phyloP scores from a whole-genome alignment of 1,139 yeast species.

The Spencermartinsiella ligniputridi region DNA sequence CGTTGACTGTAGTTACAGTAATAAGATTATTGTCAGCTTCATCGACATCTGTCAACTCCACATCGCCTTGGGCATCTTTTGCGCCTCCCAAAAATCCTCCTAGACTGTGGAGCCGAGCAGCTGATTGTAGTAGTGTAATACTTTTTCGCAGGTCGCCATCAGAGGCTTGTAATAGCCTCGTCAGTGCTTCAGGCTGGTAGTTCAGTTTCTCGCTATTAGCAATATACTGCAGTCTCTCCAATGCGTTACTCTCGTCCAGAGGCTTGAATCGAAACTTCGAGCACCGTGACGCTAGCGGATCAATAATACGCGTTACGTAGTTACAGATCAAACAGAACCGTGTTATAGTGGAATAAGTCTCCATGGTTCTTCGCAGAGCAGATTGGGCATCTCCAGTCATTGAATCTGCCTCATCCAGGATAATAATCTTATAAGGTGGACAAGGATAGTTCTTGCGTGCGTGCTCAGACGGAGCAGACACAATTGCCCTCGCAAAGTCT shows the following conservation, averaged over 20 bases:
- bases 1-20: slow-evolving; percentile 49
- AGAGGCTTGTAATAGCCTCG: slow-evolving; percentile 61
- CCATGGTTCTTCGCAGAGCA: slow-evolving; percentile 95
- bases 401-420: slow-evolving; percentile 80
- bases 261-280: slow-evolving; percentile 88
- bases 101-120: slow-evolving; percentile 53
- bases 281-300: slow-evolving; percentile 93
- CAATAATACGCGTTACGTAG: slow-evolving; percentile 92
- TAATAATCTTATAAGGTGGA: slow-evolving; percentile 29
- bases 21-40: slow-evolving; percentile 34
- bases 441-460: slow-evolving; percentile 78
- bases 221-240: slow-evolving; percentile 59
- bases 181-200: slow-evolving; percentile 49
- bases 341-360: slow-evolving; percentile 83
- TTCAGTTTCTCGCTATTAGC: slow-evolving; percentile 47
- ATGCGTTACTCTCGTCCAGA: slow-evolving; percentile 66
- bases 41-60: slow-evolving; percentile 19
- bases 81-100: slow-evolving; percentile 11
- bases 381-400: slow-evolving; percentile 99
- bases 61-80: slow-evolving; percentile 31
- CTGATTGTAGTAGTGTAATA: slow-evolving; percentile 84
- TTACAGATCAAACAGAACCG: slow-evolving; percentile 93
- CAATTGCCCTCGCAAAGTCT: slow-evolving; percentile 82
- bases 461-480: slow-evolving; percentile 70
- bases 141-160: slow-evolving; percentile 92